A percentile compares a stretch with the other conserved stretches of the same genome.
These are phyloP conservation scores for Lotmaria passim DNA, from an alignment of 208 protist genomes.

Conservation along the genomic window DNA sequence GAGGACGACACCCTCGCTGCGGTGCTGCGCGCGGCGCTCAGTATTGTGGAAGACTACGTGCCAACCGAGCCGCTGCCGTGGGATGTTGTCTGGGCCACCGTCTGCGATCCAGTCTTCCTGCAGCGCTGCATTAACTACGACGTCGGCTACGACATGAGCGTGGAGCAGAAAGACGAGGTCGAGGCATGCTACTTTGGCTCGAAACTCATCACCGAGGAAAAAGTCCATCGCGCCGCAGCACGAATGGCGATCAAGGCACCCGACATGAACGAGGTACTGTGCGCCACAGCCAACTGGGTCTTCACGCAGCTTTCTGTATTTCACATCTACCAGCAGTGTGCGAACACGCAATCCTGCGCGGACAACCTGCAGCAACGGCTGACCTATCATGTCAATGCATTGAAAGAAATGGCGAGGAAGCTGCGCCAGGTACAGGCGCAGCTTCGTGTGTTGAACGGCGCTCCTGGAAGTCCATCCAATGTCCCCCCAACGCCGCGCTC, in stretches of 20 bases:
- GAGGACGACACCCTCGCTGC: constrained; percentile 16
- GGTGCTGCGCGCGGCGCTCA: constrained; percentile 43
- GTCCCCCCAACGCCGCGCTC: background rate
- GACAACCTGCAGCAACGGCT: constrained; percentile 52
- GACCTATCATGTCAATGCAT: constrained; percentile 38
- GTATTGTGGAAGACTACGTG: constrained; percentile 40
- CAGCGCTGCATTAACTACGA: constrained; percentile 47
- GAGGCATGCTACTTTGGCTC: constrained; percentile 29
- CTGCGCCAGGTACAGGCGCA: constrained; percentile 47
- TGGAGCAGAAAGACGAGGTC: constrained; percentile 34
- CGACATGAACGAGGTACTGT: constrained; percentile 15
- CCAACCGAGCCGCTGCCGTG: constrained; percentile 30
- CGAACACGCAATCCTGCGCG: constrained; percentile 44
- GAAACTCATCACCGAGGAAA: constrained; percentile 21
- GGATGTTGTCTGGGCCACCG: constrained; percentile 42
- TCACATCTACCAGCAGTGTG: constrained; percentile 36
- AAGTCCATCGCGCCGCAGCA: constrained; percentile 20
- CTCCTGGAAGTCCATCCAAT: background rate
- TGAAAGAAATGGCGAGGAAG: constrained; percentile 43
- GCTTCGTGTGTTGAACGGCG: constrained; percentile 29
- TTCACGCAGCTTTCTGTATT: constrained; percentile 51
- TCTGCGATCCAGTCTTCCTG: constrained; percentile 47
- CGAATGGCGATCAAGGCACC: constrained; percentile 4
- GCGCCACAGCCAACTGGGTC: constrained; percentile 49
- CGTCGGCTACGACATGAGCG: constrained; percentile 44